These are phyloP conservation scores for Colletotrichum sp. DNA, from an alignment of 2,329 filamentous ascomycete species.

Conservation along the genomic window DNA sequence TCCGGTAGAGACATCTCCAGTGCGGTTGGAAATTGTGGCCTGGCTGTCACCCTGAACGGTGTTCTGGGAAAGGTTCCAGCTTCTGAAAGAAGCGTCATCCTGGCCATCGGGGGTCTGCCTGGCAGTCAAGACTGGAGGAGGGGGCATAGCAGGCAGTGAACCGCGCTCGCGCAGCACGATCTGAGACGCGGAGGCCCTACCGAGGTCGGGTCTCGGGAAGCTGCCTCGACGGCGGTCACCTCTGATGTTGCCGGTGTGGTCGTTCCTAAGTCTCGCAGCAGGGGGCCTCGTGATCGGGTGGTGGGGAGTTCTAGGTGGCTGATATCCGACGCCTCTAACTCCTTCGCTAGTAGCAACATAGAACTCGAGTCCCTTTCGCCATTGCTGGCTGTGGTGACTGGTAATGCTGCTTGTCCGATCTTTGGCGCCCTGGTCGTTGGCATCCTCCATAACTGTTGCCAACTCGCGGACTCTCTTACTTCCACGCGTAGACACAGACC, in stretches of 20 bases:
- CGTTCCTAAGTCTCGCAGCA: constrained; percentile 1
- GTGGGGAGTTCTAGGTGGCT: neutral
- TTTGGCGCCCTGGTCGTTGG: neutral
- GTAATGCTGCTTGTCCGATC: neutral
- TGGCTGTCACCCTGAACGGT: neutral
- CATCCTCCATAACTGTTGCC: constrained; percentile 8
- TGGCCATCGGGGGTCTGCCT: neutral
- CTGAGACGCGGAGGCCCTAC: neutral
- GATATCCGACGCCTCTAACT: neutral
- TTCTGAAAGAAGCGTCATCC: constrained; percentile 22
- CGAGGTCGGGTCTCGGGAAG: neutral
- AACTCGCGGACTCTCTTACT: constrained; percentile 7
- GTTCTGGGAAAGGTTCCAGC: constrained; percentile 23
- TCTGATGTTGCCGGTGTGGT: neutral
- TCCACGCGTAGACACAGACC: constrained; percentile 7
- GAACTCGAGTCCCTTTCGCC: constrained; percentile 1
- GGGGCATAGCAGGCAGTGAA: constrained; percentile 16
- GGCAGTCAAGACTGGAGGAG: constrained; percentile 10
- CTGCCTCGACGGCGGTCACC: constrained; percentile 4
- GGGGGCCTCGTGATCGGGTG: neutral
- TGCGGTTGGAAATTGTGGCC: neutral
- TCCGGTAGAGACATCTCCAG: neutral
- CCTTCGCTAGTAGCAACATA: neutral
- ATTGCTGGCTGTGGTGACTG: neutral
- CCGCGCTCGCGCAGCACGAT: constrained; percentile 14